Evolutionary conservation across 176 grass and related monocot genomes (phyloP), one percentile per base, ranked within the genome.

Genomic region (Oryza rufipogon): DNA sequence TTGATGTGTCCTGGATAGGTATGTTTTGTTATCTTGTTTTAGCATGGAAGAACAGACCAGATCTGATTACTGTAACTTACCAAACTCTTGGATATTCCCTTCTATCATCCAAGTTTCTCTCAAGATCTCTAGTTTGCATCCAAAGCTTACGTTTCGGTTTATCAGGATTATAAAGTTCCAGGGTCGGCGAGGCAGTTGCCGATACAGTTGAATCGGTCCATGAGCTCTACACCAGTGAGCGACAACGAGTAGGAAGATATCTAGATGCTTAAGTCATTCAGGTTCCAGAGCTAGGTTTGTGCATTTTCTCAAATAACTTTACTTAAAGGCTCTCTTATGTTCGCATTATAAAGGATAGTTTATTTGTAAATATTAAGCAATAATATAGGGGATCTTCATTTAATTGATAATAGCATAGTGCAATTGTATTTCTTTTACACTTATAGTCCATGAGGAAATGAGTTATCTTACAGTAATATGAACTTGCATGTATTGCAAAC

Each of bases 11-110:
- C 36, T 6, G 6, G 78, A 81, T 86, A 82, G 73, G 88, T 90
- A 90, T 38, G 83, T 86, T 82, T 44, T 78, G n/a, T 33, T 23
- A 64, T 78, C 72, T 85, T 78, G 3, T 66, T 78, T 74, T 42
- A 23, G 36, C 60, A 7, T 33, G n/a, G 23, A 56, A 80, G 12
- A 73, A 30, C 69, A 80, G 9, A 73, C 16, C 44, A n/a, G 42
- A 41, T 41, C 39, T 41, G 39, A 7, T 70, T 60, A 36, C 19
- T 51, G 30, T 32, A n/a, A 61, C 66, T 68, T 30, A 67, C 56
- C 34, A 64, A 64, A 58, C 60, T 86, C 44, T 38, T 61, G 49
- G 13, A 72, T 33, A 67, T 7, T 75, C 3, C n/a, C 22, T 89
- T 26, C 39, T 70, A 23, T 17, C 13, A 12, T 61, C 49, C 16